Evolutionary conservation across 257 asterid genomes (phyloP).

Genomic region (Eustoma russellianum): DNA sequence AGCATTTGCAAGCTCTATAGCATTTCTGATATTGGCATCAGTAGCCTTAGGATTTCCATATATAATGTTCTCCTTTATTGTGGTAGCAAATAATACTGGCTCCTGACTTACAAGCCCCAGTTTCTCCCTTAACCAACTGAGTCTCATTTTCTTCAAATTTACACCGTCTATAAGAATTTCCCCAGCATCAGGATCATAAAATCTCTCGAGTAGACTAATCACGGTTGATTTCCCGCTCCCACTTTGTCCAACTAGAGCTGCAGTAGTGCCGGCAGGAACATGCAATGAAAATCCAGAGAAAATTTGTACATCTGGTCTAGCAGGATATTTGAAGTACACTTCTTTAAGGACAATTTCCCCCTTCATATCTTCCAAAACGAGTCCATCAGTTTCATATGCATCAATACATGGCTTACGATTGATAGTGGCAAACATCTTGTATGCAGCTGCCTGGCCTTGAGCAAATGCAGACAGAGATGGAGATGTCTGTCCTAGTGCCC

Average conservation of each 20-base stretch:
- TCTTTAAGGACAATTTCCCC: conserved; percentile 65
- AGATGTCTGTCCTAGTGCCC: conserved; percentile 55
- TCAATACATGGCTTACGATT: conserved; percentile 43
- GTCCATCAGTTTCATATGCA: conserved; percentile 36
- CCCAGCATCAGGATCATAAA: conserved; percentile 68
- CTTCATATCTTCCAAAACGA: conserved; percentile 30
- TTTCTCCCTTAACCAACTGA: conserved; percentile 47
- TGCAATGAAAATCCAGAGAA: conserved; percentile 47
- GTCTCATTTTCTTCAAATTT: conserved; percentile 34
- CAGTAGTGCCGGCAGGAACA: conserved; percentile 40
- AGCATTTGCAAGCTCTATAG: conserved; percentile 72
- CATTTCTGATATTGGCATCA: conserved; percentile 50
- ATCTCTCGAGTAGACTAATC: conserved; percentile 55
- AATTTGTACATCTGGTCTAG: conserved; percentile 70
- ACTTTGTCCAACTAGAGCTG: conserved; percentile 78
- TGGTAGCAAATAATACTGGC: conserved; percentile 47
- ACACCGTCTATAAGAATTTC: conserved; percentile 45
- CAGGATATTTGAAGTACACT: conserved; percentile 53
- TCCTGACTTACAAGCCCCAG: conserved; percentile 80
- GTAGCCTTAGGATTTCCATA: conserved; percentile 63
- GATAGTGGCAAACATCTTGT: conserved; percentile 52
- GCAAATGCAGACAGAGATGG: conserved; percentile 53
- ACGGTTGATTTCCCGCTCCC: conserved; percentile 84
- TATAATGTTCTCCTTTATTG: conserved; percentile 45
- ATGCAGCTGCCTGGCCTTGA: conserved; percentile 57